phyloP scores from a whole-genome alignment of 225 moss, liverwort and hornwort genomes.

The Polytrichum commune region DNA sequence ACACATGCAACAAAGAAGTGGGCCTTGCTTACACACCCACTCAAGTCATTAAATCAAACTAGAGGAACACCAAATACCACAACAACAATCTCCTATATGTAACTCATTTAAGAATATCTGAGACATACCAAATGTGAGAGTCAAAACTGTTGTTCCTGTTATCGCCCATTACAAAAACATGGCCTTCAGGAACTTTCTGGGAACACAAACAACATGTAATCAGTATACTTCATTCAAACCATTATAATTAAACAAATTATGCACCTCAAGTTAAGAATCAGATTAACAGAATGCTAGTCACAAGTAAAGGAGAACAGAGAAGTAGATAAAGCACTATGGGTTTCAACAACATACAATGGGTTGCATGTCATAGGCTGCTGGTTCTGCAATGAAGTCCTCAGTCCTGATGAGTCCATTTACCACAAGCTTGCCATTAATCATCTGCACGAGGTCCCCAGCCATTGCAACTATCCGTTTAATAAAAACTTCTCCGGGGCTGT shows the following conservation, averaged over 20 bases:
- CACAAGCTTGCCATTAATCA: slow-evolving; percentile 57
- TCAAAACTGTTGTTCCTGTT: slow-evolving; percentile 69
- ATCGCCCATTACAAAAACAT: slow-evolving; percentile 72
- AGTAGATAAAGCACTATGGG: not conserved
- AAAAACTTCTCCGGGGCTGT: slow-evolving; percentile 53
- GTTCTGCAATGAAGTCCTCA: slow-evolving; percentile 60
- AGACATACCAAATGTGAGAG: slow-evolving; percentile 63
- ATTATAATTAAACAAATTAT: no score
- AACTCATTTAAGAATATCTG: no score
- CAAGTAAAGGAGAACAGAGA: no score
- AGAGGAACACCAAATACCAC: no score
- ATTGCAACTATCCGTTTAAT: slow-evolving; percentile 66
- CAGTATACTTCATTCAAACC: not conserved
- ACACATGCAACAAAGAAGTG: no score
- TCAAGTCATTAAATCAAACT: no score
- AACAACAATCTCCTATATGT: no score
- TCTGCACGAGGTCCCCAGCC: slow-evolving; percentile 66
- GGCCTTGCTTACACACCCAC: no score
- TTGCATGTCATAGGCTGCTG: slow-evolving; percentile 56
- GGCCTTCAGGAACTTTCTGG: slow-evolving; percentile 62
- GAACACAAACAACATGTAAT: not conserved
- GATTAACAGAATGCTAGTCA: no score
- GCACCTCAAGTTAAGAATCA: no score
- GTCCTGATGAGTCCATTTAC: slow-evolving; percentile 55
- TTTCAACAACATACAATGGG: slow-evolving; percentile 35